Evolutionary conservation across 176 grass and related monocot genomes (phyloP), one percentile per base, ranked within the genome.

Genomic region (Cenchrus purpureus): DNA sequence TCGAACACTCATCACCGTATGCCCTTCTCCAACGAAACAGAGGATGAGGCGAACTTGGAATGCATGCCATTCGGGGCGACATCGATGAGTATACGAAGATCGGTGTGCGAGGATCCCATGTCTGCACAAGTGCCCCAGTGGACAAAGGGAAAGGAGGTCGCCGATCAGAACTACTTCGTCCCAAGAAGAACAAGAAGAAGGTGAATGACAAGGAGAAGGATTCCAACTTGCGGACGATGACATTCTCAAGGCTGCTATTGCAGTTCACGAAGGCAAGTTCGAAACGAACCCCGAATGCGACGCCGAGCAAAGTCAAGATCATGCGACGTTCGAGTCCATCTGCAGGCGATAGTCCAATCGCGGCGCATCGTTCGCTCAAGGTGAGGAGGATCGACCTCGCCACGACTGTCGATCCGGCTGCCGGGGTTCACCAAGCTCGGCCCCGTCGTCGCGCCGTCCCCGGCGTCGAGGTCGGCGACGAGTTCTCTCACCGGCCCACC

Each of bases 381-480:
- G 51, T 80, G 16, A 17, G 44, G 10, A 13, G 79, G 57, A 58
- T 90, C 56, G 91, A 98, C 22, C 59, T 92, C 56, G 78, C n/a
- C 72, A n/a, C n/a, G n/a, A n/a, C n/a, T n/a, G n/a, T n/a, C n/a
- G 37, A 90, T 90, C 43, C 87, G 54, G 59, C 83, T 85, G 8
- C 61, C 48, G 0, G 89, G 79, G 34, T 91, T 86, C 73, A 76
- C 83, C 22, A 91, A 89, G 44, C 66, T 52, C 5, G 83, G 68
- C 9, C 81, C 87, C 16, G 73, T 84, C 34, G 25, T 94, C 46
- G 93, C 49, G 28, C 73, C 46, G 83, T 95, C 48, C 89, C 65
- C 16, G 88, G 93, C 68, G 86, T 95, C 16, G 93, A 98, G 90
- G 65, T 95, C 29, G 96, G 96, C 17, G 96, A 98, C 56, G 89